These are phyloP conservation scores for Aspergillus fumigatiaffinis DNA, from an alignment of 2,329 filamentous ascomycete genomes.

Conservation along the genomic window DNA sequence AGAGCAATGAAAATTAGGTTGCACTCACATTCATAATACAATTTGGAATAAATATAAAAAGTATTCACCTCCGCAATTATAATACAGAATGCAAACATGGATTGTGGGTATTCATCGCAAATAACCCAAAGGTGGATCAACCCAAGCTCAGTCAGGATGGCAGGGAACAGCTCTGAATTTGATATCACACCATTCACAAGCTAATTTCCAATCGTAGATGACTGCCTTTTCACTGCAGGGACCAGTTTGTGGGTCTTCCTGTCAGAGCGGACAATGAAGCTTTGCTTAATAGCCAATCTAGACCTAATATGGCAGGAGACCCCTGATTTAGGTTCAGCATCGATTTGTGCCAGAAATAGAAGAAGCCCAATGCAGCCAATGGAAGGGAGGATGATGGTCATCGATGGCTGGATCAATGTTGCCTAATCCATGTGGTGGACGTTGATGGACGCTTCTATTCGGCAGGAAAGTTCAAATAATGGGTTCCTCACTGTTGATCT, in stretches of 20 bases:
- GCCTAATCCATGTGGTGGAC: neutral
- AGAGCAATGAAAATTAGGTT: no score
- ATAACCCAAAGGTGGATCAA: no score
- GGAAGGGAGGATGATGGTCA: neutral
- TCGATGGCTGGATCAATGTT: neutral
- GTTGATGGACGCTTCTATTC: neutral
- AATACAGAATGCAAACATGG: no score
- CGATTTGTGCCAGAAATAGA: neutral
- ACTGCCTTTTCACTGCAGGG: no score
- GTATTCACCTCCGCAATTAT: no score
- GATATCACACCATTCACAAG: no score
- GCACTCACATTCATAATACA: no score
- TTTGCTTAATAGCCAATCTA: neutral
- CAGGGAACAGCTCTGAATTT: no score
- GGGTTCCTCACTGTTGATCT: neutral
- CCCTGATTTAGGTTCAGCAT: neutral
- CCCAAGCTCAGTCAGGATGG: no score
- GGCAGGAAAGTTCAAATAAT: neutral
- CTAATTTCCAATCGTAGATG: no score
- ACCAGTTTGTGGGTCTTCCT: neutral
- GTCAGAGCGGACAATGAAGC: neutral
- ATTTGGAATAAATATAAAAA: no score
- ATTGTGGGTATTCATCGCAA: no score
- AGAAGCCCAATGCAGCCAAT: neutral
- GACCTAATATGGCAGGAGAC: neutral